Percentiles rank a stretch among this genome's conserved stretches.
phyloP scores from a whole-genome alignment of 2,329 filamentous ascomycete genomes.

The Aspergillaceae sp. region DNA sequence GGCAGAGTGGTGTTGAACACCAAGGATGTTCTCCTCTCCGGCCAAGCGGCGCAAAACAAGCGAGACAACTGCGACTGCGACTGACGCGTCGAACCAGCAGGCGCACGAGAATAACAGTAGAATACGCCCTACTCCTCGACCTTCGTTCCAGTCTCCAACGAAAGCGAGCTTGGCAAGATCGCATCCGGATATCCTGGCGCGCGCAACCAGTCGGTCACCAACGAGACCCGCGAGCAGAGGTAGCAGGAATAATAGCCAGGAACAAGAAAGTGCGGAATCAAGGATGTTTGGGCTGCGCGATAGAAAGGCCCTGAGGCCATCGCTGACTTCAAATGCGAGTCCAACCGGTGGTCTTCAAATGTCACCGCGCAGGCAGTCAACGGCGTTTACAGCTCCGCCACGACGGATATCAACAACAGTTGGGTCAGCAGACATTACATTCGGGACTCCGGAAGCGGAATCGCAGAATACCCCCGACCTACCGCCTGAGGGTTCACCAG shows the following conservation, averaged over 20 bases:
- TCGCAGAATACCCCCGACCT: slow-evolving; percentile 5
- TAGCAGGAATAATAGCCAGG: slow-evolving; percentile 7
- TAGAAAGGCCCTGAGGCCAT: slow-evolving; percentile 30
- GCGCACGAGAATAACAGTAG: slow-evolving; percentile 11
- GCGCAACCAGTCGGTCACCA: slow-evolving; percentile 34
- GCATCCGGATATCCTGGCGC: slow-evolving; percentile 50
- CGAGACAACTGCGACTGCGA: slow-evolving; percentile 41
- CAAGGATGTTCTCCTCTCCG: slow-evolving; percentile 38
- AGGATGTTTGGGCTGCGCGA: slow-evolving; percentile 25
- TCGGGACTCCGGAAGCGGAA: slow-evolving; percentile 18
- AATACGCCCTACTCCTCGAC: slow-evolving; percentile 30
- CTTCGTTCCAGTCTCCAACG: slow-evolving; percentile 60
- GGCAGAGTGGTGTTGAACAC: not conserved
- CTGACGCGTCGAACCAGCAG: slow-evolving; percentile 30
- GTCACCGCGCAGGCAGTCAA: slow-evolving; percentile 21
- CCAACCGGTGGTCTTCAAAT: slow-evolving; percentile 13
- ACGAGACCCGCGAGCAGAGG: slow-evolving; percentile 18
- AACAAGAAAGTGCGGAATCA: slow-evolving; percentile 10
- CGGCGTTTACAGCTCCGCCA: slow-evolving; percentile 29
- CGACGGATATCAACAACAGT: slow-evolving; percentile 28
- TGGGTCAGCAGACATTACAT: slow-evolving; percentile 19
- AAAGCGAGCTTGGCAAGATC: slow-evolving; percentile 54
- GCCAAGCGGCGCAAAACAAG: slow-evolving; percentile 58
- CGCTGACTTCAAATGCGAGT: slow-evolving; percentile 21
- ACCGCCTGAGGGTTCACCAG: slow-evolving; percentile 15